Base-by-base conservation (phyloP, 352 stramenopile genomes). In the Globisporangium solare region DNA sequence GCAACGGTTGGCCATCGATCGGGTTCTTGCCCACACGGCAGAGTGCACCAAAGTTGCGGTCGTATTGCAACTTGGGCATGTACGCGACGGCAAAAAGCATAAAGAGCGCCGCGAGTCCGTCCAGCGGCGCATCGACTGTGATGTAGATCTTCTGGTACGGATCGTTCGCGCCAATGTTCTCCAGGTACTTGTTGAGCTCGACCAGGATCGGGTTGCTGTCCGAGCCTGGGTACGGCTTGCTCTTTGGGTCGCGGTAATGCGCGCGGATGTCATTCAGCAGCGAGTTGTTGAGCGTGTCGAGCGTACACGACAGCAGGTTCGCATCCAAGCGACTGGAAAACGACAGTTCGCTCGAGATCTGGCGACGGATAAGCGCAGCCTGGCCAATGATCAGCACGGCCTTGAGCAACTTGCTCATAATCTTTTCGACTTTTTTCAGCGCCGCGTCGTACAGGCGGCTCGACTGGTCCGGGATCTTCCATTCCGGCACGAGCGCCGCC, bases 71-170 rank as follows among this genome's bases (percentile, higher is more conserved):
- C 54, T 98, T 97, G 22, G 86, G 89, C 72, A 97, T 92, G 64
- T 97, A 97, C 6, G 86, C 83, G 24, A 97, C 73, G 31, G 97
- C 81, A 63, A 98, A 97, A 10, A 98, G 75, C 70, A 97, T 89
- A 35, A 97, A 86, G 39, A 97, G 76, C 7, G 89, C 74, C 22
- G 91, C 81, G n/a, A 98, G 73, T 3, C 87, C 88, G 46, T 97
- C 87, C 15, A 98, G 65, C 32, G 93, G 90, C 35, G 81, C 81
- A 32, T 94, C 85, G n/a, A 96, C 89, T 6, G 82, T 96, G 63
- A 98, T 89, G 67, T 97, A 98, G 47, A 98, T 94, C 64, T 97
- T 98, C 61, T 95, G 76, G 63, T 97, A 89, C 37, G 93, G 93
- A 63, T 98, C 91, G 37, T 95, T 95, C 24, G 88, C 70, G 37